Percentiles rank a stretch among this genome's conserved stretches.
Conservation (phyloP, 2,329 filamentous ascomycete species). For the Cladosporium cucumerinum region DNA sequence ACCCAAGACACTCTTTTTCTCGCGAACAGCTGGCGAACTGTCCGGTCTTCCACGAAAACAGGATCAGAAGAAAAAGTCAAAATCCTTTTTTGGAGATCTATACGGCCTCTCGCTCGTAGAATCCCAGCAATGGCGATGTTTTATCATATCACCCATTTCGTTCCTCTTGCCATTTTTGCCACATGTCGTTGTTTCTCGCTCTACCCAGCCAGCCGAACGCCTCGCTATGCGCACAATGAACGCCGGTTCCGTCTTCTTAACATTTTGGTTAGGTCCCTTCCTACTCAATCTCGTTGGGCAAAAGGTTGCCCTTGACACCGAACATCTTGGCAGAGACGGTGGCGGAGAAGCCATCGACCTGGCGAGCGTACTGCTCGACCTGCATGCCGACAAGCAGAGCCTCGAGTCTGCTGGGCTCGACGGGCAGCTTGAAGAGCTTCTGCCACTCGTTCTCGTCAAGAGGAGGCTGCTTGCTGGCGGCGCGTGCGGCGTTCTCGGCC, state of each 20-base stretch:
- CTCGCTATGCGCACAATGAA: slow-evolving; percentile 16
- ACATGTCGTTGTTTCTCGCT: slow-evolving; percentile 1
- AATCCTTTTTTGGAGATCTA: slow-evolving; percentile 3
- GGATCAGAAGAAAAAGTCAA: not conserved
- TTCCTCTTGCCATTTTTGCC: not conserved
- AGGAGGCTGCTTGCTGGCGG: slow-evolving; percentile 79
- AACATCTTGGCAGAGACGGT: slow-evolving; percentile 97
- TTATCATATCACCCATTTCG: not conserved
- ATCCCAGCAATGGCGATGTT: not conserved
- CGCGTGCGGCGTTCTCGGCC: slow-evolving; percentile 83
- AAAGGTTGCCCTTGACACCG: slow-evolving; percentile 71
- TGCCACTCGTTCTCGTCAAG: slow-evolving; percentile 98
- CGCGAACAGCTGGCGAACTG: not conserved
- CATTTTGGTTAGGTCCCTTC: not conserved
- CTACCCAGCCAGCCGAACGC: slow-evolving; percentile 17
- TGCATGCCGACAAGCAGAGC: slow-evolving; percentile 92
- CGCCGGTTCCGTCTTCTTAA: slow-evolving; percentile 15
- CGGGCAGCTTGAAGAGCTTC: slow-evolving; percentile 93
- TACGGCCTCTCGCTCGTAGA: not conserved
- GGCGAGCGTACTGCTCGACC: slow-evolving; percentile 95
- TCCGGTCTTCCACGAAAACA: not conserved
- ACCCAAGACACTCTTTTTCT: slow-evolving; percentile 1
- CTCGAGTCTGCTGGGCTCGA: slow-evolving; percentile 89
- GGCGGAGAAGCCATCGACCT: slow-evolving; percentile 94
- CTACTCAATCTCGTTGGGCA: slow-evolving; percentile 41